Evolutionary conservation across 1,139 yeast species (phyloP), one percentile per base, ranked within the genome.

Genomic region (Nakaseomyces kungkrabaensis): DNA sequence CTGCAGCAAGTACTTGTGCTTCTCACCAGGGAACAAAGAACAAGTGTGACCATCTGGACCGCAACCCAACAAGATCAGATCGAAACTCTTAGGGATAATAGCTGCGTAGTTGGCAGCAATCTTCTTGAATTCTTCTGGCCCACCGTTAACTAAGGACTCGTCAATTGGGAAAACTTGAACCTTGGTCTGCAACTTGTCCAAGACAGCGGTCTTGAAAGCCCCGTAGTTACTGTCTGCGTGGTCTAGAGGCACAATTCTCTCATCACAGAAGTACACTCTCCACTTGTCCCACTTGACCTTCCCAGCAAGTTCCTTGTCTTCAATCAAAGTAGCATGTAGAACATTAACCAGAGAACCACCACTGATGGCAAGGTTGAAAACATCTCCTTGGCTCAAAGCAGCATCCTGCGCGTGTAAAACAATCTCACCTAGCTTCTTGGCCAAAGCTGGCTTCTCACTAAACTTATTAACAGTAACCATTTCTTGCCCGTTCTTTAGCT

Each of bases 41-140:
- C 97, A 95, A 54, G 94, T 88, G 68, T 94, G 99, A 33, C 99
- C 99, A 67, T 94, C 99, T 9, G 98, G 98, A 1, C 98, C 98
- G 72, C 97, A 88, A 25, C 99, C 98, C 54, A 94, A 76, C 56
- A 94, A 73, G 54, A 94, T 73, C 56, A 92, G 72, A 68, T 94
- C 98, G 66, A 94, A 85, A 44, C 85, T 83, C 59, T 75, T 75
- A 53, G 95, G 87, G 54, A 94, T 73, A 33, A 81, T 73, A 61
- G 85, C 79, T 61, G 88, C 96, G 69, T 92, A 92, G 56, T 75
- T 80, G 62, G 86, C 89, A 4, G 97, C 97, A 60, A 95, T 86
- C 67, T 86, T 94, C 32, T 59, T 59, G 53, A 67, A 68, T 4
- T 58, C 53, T 4, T 58, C 53, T 2, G 60, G 55, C 32, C 59